Evolutionary conservation across 169 alveolate genomes (phyloP).

Genomic region (Plasmodium berghei): DNA sequence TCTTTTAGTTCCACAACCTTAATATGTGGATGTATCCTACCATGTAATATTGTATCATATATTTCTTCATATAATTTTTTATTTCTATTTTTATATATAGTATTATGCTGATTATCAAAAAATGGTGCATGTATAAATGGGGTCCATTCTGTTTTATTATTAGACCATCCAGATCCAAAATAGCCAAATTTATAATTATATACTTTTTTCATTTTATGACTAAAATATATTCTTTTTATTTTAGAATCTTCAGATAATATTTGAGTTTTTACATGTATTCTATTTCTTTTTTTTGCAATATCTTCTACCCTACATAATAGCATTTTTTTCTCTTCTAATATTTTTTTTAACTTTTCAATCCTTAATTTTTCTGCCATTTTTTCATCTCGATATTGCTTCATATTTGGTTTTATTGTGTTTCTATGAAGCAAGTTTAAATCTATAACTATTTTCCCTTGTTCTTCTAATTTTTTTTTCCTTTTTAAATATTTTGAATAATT

Average conservation of each 20-base stretch:
- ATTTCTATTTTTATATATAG: constrained; percentile 77
- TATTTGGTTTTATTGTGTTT: constrained; percentile 3
- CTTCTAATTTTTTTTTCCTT: constrained; percentile 43
- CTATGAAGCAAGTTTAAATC: constrained; percentile 24
- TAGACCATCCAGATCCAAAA: constrained; percentile 77
- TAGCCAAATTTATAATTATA: constrained; percentile 66
- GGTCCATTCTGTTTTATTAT: constrained; percentile 73
- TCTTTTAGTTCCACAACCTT: constrained; percentile 87
- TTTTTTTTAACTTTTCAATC: constrained; percentile 22
- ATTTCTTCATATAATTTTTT: constrained; percentile 78
- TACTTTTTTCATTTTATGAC: constrained; percentile 74
- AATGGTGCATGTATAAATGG: constrained; percentile 78
- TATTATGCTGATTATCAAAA: constrained; percentile 60
- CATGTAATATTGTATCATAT: constrained; percentile 82
- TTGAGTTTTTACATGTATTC: constrained; percentile 65
- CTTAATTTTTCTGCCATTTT: constrained; percentile 35
- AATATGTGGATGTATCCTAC: constrained; percentile 87
- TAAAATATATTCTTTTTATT: constrained; percentile 70
- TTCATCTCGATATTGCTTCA: constrained; percentile 26
- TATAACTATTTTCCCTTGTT: constrained; percentile 70
- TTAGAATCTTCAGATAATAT: constrained; percentile 69
- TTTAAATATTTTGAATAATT: constrained; percentile 47
- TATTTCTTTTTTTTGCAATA: constrained; percentile 72
- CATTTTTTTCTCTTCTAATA: constrained; percentile 69
- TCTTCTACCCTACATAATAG: constrained; percentile 60